Evolutionary conservation across 495 filamentous ascomycete species (phyloP).

Genomic region (Astrothelium macrocarpum): DNA sequence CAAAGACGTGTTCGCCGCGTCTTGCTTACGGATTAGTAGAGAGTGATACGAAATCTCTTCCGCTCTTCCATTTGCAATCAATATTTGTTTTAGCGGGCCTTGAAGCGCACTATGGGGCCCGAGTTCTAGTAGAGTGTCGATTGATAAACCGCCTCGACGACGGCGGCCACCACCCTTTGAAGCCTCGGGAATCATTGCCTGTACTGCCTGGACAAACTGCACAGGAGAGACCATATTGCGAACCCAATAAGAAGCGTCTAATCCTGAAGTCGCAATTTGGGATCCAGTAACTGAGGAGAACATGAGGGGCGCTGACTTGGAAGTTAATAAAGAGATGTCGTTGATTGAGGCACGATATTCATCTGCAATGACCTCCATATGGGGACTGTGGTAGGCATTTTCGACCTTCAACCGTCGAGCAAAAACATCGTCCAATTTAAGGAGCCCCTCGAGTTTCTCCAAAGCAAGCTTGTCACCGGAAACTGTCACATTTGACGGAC

Average conservation of each 20-base stretch:
- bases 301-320: slow-evolving; percentile 2
- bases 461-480: slow-evolving; percentile 46
- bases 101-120: slow-evolving; percentile 14
- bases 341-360: slow-evolving; percentile 1
- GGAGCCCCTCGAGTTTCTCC: slow-evolving; percentile 37
- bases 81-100: slow-evolving; percentile 9
- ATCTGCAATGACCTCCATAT: slow-evolving; percentile 38
- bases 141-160: slow-evolving; percentile 1
- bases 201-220: background rate
- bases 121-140: slow-evolving; percentile 14
- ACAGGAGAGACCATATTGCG: slow-evolving; percentile 11
- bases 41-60: slow-evolving; percentile 1
- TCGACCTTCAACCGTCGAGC: slow-evolving; percentile 47
- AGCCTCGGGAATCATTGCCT: slow-evolving; percentile 1
- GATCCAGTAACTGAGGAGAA: slow-evolving; percentile 5
- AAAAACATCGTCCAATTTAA: slow-evolving; percentile 41
- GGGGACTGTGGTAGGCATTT: slow-evolving; percentile 54
- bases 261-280: slow-evolving; percentile 1
- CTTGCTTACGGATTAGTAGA: background rate
- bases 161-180: slow-evolving; percentile 4
- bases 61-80: background rate
- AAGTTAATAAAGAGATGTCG: background rate
- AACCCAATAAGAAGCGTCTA: slow-evolving; percentile 14
- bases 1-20: slow-evolving; percentile 1
- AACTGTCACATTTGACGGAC: slow-evolving; percentile 49